Base-by-base conservation (phyloP, 805 yeast species). In the Saturnispora dispora region DNA sequence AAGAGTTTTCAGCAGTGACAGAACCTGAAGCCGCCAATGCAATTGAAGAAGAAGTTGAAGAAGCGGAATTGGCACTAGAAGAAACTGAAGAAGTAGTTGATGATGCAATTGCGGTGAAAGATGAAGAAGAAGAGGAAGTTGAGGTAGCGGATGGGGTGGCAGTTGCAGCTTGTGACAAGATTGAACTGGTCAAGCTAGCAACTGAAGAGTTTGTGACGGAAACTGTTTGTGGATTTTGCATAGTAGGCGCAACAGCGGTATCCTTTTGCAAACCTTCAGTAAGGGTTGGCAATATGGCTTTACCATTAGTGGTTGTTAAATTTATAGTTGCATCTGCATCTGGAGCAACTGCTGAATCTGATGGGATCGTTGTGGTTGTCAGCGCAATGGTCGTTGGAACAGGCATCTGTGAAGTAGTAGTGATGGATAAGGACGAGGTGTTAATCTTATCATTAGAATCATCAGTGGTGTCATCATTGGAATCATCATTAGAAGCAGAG, bases 131-230 rank as follows among this genome's bases (percentile, higher is more conserved):
- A 10, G 25, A 17, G 18, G 41, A 37, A 2, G 23, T 17, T 6
- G 47, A 43, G 13, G 60, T 43, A 15, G 55, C 45, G 33, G 57
- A 43, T 42, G 59, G 51, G 25, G 57, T 46, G 40, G 61, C 46
- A 27, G 46, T 25, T 17, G 46, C 46, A 25, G 35, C 46, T 43
- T 43, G 23, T 13, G 39, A 32, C 22, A 37, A 10, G 13, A 27
- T 33, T 17, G 48, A 42, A 10, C 52, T 30, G 10, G 56, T 45
- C 37, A 58, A 40, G 39, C 58, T 36, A 22, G 55, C 18, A 23
- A 60, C 58, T 6, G 62, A 36, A 8, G 57, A 48, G 15, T 62
- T 53, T 27, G 64, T 47, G 15, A 63, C 50, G 28, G 61, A 30
- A 27, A 63, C 51, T 17, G 58, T 54, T 15, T 58, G 49, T 11